Percentiles rank a stretch among this genome's conserved stretches.
Evolutionary conservation across 805 yeast species (phyloP).

Genomic region (Peterozyma toletana): DNA sequence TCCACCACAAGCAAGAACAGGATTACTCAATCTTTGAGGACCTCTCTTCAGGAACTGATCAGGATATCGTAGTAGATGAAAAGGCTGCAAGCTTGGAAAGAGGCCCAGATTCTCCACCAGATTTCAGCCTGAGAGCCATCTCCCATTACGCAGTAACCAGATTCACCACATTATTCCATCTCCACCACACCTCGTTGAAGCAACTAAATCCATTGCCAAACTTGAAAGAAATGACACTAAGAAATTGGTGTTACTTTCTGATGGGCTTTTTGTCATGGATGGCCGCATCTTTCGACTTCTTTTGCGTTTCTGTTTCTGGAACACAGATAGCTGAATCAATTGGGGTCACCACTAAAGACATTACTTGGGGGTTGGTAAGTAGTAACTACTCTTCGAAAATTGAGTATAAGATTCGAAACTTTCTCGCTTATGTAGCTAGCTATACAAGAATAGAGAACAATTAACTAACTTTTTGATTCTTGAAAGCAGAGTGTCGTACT

Average conservation of each 20-base stretch:
- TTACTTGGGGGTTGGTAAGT: conserved; percentile 65
- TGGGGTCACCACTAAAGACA: conserved; percentile 32
- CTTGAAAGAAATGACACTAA: conserved; percentile 24
- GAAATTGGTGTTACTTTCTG: conserved; percentile 50
- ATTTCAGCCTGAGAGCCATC: background rate
- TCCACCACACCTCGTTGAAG: background rate
- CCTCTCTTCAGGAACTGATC: no score
- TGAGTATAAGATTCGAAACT: no score
- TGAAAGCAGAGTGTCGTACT: conserved; percentile 33
- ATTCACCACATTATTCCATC: background rate
- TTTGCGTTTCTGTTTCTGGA: conserved; percentile 52
- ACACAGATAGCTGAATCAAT: conserved; percentile 42
- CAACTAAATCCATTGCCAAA: conserved; percentile 36
- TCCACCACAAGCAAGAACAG: no score
- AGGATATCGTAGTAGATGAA: no score
- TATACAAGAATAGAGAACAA: no score
- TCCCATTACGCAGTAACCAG: background rate
- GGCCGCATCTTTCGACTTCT: conserved; percentile 68
- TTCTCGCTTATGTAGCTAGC: no score
- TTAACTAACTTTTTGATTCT: no score
- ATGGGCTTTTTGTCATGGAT: conserved; percentile 65
- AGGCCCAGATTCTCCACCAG: background rate
- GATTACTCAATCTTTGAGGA: no score
- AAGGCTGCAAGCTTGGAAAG: no score
- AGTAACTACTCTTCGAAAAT: no score